Conservation (phyloP, 768 basidiomycete genomes). For the Trametes cinnabarina region DNA sequence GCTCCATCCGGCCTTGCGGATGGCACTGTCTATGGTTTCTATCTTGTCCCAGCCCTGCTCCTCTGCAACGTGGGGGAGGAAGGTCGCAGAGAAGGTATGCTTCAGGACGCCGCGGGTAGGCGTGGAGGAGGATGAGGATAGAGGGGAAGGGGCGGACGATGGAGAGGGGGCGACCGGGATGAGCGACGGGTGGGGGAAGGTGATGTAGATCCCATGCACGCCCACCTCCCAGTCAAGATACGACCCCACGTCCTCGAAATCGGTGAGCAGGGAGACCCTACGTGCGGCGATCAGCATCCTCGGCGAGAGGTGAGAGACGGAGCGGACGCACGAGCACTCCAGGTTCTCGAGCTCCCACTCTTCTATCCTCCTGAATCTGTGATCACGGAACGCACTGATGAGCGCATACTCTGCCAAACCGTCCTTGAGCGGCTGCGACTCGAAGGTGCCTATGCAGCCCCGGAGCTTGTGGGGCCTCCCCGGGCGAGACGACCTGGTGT, state of each 20-base stretch:
- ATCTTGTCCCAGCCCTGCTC: constrained; percentile 94
- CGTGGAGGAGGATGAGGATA: constrained; percentile 54
- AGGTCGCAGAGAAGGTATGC: constrained; percentile 78
- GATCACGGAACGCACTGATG: constrained; percentile 86
- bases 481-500: constrained; percentile 60
- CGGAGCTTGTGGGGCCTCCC: constrained; percentile 65
- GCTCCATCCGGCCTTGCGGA: constrained; percentile 90
- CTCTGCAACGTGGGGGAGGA: constrained; percentile 88
- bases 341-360: constrained; percentile 72
- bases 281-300: neutral
- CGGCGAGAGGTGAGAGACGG: neutral
- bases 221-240: constrained; percentile 95
- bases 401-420: constrained; percentile 90
- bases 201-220: constrained; percentile 87
- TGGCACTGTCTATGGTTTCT: constrained; percentile 87
- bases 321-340: constrained; percentile 74
- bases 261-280: constrained; percentile 89
- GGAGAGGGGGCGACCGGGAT: constrained; percentile 45
- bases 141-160: constrained; percentile 67
- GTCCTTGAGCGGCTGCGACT: constrained; percentile 65
- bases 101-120: constrained; percentile 49
- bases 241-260: constrained; percentile 80
- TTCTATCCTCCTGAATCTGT: constrained; percentile 79
- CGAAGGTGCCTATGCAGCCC: constrained; percentile 96
- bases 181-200: constrained; percentile 77